Evolutionary conservation across 2,329 filamentous ascomycete genomes (phyloP).

Genomic region (Arthroderma sp.): DNA sequence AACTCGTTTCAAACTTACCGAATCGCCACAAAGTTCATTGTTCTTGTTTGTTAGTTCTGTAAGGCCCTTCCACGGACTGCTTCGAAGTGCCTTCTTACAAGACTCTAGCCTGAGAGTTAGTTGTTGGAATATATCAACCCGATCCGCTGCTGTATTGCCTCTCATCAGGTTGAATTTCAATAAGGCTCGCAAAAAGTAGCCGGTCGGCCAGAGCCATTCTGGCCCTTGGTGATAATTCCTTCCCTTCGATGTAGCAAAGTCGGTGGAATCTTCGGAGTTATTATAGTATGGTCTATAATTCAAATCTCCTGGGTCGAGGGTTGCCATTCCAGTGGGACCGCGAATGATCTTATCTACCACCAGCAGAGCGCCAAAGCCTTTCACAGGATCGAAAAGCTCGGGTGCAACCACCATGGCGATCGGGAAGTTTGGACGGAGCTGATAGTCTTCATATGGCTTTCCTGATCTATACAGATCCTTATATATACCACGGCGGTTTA

Average conservation of each 20-base stretch:
- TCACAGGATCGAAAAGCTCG: conserved; percentile 64
- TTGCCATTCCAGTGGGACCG: conserved; percentile 88
- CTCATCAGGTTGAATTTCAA: conserved; percentile 78
- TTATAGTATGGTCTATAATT: conserved; percentile 93
- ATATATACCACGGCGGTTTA: conserved; percentile 93
- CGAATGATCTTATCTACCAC: conserved; percentile 67
- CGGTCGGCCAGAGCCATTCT: conserved; percentile 96
- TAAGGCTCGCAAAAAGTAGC: conserved; percentile 84
- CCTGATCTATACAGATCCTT: conserved; percentile 91
- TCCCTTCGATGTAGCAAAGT: conserved; percentile 87
- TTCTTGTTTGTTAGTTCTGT: conserved; percentile 87
- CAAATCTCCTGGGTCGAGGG: conserved; percentile 76
- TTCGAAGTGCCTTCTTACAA: conserved; percentile 71
- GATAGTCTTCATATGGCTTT: conserved; percentile 96
- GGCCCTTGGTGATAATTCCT: conserved; percentile 97
- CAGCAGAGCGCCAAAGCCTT: conserved; percentile 68
- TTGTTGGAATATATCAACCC: conserved; percentile 86
- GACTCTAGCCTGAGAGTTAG: conserved; percentile 68
- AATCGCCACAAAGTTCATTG: conserved; percentile 73
- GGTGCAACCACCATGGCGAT: conserved; percentile 93
- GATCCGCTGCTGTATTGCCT: conserved; percentile 46
- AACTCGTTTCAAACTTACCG: conserved; percentile 44
- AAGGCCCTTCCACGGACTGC: conserved; percentile 77
- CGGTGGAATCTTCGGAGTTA: conserved; percentile 83
- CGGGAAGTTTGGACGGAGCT: conserved; percentile 84